Conservation (phyloP, 2,329 filamentous ascomycete genomes). For the Aspergillus sp. region DNA sequence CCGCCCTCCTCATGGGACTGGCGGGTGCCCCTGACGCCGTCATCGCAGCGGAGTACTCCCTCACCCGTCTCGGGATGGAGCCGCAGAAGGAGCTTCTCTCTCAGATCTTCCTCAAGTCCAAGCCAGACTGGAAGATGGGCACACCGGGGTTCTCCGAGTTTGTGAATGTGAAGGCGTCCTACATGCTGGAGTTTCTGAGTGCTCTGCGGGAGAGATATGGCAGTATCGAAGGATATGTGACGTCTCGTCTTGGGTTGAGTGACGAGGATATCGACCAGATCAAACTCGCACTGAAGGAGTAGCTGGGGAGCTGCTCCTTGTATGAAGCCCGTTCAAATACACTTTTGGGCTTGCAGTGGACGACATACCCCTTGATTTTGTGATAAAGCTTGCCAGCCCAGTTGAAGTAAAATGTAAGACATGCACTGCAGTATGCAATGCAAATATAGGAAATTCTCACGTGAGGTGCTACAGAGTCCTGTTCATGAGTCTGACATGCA, state of each 20-base stretch:
- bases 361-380: too few species aligned
- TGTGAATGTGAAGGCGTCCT: background rate
- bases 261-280: background rate
- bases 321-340: too few species aligned
- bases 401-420: too few species aligned
- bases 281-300: background rate
- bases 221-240: background rate
- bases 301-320: too few species aligned
- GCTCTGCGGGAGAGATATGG: background rate
- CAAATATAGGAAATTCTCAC: too few species aligned
- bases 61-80: background rate
- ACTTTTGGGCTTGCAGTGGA: too few species aligned
- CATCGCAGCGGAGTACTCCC: background rate
- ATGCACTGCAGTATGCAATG: too few species aligned
- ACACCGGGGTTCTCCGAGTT: background rate
- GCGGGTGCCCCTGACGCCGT: conserved; percentile 51
- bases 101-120: background rate
- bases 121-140: background rate
- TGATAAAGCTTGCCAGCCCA: too few species aligned
- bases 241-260: background rate
- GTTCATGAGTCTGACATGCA: too few species aligned
- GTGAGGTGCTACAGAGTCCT: too few species aligned
- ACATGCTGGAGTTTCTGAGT: background rate
- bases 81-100: background rate
- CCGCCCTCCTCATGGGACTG: conserved; percentile 60